A percentile compares a stretch with the other conserved stretches of the same genome.
These are phyloP conservation scores for Castanopsis chinensis DNA, from an alignment of 306 rosid genomes.

Conservation along the genomic window DNA sequence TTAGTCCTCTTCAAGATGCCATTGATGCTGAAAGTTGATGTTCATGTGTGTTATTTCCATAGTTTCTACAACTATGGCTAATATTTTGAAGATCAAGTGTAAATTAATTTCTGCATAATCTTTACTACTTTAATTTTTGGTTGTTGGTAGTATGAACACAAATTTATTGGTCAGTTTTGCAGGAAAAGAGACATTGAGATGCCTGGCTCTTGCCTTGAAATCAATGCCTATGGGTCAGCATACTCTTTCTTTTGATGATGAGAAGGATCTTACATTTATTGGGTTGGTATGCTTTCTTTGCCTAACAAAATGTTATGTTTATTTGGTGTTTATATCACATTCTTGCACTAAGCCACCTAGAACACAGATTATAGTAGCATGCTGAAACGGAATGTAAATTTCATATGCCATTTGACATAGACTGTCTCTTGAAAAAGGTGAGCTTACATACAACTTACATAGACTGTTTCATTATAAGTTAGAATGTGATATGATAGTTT, in stretches of 20 bases:
- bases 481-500: neutral
- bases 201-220: constrained; percentile 90
- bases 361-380: neutral
- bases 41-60: neutral
- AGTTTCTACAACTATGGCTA: neutral
- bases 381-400: neutral
- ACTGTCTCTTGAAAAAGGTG: neutral
- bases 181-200: constrained; percentile 92
- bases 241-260: constrained; percentile 64
- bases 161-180: constrained; percentile 74
- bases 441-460: neutral
- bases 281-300: constrained; percentile 98
- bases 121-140: neutral
- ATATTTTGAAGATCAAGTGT: neutral
- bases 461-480: neutral
- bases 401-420: neutral
- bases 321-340: constrained; percentile 20
- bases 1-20: no score
- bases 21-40: neutral
- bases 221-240: constrained; percentile 75
- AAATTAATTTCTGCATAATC: neutral
- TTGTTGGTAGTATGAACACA: constrained; percentile 23
- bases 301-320: constrained; percentile 28
- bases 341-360: neutral
- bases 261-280: constrained; percentile 90